Evolutionary conservation across 805 yeast genomes (phyloP), one percentile per base, ranked within the genome.

Genomic region (Ogataea methylovora): DNA sequence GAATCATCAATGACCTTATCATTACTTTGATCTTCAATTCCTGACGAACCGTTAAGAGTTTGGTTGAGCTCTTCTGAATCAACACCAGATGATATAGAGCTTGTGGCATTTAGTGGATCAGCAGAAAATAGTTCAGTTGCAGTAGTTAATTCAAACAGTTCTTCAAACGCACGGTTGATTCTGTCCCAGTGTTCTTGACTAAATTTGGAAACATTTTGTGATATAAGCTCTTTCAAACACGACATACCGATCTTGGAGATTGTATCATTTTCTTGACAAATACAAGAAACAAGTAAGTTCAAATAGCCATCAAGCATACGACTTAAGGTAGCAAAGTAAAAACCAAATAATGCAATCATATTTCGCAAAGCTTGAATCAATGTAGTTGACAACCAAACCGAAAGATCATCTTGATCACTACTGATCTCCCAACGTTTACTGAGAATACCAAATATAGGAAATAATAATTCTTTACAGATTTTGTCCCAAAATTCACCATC

Each of bases 301-400:
- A 94, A 66, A 54, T 83, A 86, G 1, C 85, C 92, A 40, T 77
- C 84, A 33, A 90, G 65, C 72, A 84, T 75, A 27, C 74, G 67
- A 45, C 79, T 79, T 50, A 92, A 71, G 3, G 79, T 71, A 27
- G 73, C 84, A 54, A 88, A 92, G 58, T 84, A 90, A 42, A 79
- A 83, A 0, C 87, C 73, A 51, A 90, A 84, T 37, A 92, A 63
- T 1, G 84, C 79, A 47, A 90, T 79, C 79, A 87, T 73, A 49
- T 84, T 84, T 55, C 94, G 76, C 52, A 94, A 65, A 0, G 97
- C 97, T 58, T 92, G 98, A 42, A 94, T 87, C 58, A 92, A 71
- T 1, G 99, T 92, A 0, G 98, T 88, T 0, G 96, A 86, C 31
- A 92, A 63, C 99, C 99, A 92, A 11, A 94, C 94, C 31, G 95